Evolutionary conservation across 2,329 filamentous ascomycete species (phyloP).

Genomic region (Cytospora piceicola): DNA sequence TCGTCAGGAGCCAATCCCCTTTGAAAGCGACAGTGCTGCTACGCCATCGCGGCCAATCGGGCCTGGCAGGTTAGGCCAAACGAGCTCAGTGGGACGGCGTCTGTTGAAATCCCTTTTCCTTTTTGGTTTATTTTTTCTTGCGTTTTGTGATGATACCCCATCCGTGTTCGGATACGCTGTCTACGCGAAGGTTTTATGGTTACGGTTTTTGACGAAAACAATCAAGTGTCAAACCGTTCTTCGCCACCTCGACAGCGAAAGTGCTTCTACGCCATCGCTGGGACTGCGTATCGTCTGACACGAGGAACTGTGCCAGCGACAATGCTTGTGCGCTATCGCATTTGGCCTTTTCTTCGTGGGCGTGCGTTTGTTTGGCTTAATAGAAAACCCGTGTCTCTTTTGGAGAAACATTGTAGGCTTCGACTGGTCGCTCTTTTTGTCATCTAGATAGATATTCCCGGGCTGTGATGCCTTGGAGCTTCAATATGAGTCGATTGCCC

Average conservation of each 20-base stretch:
- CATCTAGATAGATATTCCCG: too few relatives aligned
- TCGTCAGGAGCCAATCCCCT: conserved; percentile 13
- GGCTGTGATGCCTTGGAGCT: too few relatives aligned
- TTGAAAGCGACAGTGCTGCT: conserved; percentile 43
- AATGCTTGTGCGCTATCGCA: conserved; percentile 60
- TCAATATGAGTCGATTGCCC: too few relatives aligned
- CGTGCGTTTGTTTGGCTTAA: conserved; percentile 23
- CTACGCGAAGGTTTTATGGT: conserved; percentile 35
- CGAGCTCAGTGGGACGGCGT: conserved; percentile 4
- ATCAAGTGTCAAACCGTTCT: conserved; percentile 32
- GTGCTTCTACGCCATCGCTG: conserved; percentile 61
- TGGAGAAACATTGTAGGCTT: too few relatives aligned
- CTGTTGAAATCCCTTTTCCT: conserved; percentile 29
- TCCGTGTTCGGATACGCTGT: conserved; percentile 57
- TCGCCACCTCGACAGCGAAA: conserved; percentile 53
- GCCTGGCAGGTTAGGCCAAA: conserved; percentile 2
- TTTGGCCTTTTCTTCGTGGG: conserved; percentile 29
- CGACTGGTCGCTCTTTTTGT: too few relatives aligned
- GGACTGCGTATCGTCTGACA: conserved; percentile 54
- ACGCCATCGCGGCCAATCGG: background rate
- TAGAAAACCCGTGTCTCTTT: background rate
- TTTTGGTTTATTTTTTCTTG: conserved; percentile 34
- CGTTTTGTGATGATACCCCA: conserved; percentile 57
- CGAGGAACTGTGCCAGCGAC: conserved; percentile 49
- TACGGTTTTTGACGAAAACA: conserved; percentile 31